Evolutionary conservation across 768 basidiomycete species (phyloP).

Genomic region (Podaxis sp.): DNA sequence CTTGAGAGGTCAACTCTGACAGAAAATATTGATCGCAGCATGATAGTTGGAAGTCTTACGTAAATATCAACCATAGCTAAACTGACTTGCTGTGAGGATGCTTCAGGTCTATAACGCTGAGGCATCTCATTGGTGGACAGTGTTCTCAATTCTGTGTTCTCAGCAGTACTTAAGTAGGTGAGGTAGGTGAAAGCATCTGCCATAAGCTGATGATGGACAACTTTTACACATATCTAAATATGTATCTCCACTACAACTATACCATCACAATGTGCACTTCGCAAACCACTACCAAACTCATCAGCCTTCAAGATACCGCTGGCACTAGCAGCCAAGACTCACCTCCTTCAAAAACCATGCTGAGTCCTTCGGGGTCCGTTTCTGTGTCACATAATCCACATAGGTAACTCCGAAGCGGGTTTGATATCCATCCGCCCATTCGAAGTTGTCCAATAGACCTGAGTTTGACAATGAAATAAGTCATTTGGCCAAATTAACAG

Average conservation of each 20-base stretch:
- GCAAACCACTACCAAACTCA: conserved; percentile 21
- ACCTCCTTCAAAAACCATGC: conserved; percentile 48
- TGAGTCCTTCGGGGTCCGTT: conserved; percentile 63
- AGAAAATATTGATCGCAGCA: no score
- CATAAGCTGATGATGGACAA: no score
- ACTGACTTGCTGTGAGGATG: no score
- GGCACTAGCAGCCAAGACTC: not conserved
- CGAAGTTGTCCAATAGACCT: conserved; percentile 66
- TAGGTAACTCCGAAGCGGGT: conserved; percentile 72
- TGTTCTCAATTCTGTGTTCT: no score
- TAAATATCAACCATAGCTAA: no score
- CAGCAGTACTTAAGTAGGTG: no score
- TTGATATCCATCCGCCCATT: conserved; percentile 66
- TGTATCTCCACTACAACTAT: not conserved
- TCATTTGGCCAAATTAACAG: not conserved
- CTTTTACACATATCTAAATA: no score
- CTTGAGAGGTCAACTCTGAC: not conserved
- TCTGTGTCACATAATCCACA: conserved; percentile 64
- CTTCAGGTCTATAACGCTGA: no score
- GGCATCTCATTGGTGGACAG: no score
- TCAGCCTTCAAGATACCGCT: not conserved
- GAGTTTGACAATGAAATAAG: not conserved
- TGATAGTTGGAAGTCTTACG: no score
- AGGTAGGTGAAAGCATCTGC: no score
- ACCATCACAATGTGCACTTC: conserved; percentile 5